These are phyloP conservation scores for Pseudopyrenochaeta lycopersici DNA, from an alignment of 2,329 filamentous ascomycete genomes.

Conservation along the genomic window DNA sequence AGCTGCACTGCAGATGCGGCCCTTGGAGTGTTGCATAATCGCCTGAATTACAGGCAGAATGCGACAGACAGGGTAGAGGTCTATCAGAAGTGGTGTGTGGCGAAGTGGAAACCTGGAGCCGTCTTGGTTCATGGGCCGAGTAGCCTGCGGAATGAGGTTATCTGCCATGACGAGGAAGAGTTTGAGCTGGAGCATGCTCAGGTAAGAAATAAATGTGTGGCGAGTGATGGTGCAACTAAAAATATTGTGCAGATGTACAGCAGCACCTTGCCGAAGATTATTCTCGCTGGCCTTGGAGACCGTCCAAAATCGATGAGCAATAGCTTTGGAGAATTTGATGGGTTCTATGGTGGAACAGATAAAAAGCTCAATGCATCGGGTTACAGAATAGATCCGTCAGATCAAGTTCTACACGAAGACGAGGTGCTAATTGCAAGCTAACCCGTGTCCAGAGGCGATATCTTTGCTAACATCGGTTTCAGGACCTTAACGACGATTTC, in stretches of 20 bases:
- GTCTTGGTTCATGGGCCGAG: conserved; percentile 4
- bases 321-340: background rate
- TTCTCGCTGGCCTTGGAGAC: background rate
- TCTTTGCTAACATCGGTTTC: too few species aligned
- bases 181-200: background rate
- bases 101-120: background rate
- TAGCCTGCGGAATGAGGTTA: background rate
- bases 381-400: background rate
- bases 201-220: background rate
- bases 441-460: too few species aligned
- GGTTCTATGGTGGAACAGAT: background rate
- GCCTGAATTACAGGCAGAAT: background rate
- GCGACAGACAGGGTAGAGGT: background rate
- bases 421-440: background rate
- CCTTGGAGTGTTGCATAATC: background rate
- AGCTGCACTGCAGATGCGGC: background rate
- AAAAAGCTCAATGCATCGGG: background rate
- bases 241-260: background rate
- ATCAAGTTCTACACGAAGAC: background rate
- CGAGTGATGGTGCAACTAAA: background rate
- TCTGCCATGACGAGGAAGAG: background rate
- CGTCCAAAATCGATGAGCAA: background rate
- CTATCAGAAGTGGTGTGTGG: background rate
- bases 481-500: background rate
- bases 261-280: background rate